Evolutionary conservation across 2,329 filamentous ascomycete genomes (phyloP).

Genomic region (Botrytis cinerea): DNA sequence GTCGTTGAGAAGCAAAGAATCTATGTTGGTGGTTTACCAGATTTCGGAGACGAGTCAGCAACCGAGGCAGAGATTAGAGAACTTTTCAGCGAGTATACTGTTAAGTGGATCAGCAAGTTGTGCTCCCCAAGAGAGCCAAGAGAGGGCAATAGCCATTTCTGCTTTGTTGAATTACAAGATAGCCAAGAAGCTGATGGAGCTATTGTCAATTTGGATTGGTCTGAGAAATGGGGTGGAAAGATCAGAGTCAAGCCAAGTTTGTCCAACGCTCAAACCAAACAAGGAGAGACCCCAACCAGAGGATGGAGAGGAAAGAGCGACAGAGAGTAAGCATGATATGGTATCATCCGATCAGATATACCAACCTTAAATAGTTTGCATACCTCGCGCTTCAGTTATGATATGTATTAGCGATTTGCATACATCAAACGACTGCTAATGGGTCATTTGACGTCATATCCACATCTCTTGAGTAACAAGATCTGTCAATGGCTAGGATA

Average conservation of each 20-base stretch:
- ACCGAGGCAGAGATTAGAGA: conserved; percentile 50
- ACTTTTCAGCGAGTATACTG: conserved; percentile 50
- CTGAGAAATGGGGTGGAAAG: conserved; percentile 32
- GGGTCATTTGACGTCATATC: conserved; percentile 9
- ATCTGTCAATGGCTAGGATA: conserved; percentile 1
- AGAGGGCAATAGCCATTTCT: conserved; percentile 60
- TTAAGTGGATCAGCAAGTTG: conserved; percentile 43
- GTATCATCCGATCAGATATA: not conserved
- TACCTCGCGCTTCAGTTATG: conserved; percentile 6
- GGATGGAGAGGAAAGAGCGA: conserved; percentile 23
- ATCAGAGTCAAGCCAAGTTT: conserved; percentile 33
- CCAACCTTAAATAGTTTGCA: not conserved
- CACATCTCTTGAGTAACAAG: conserved; percentile 12
- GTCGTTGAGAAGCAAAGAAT: conserved; percentile 46
- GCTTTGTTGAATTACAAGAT: conserved; percentile 63
- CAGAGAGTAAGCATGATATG: conserved; percentile 1
- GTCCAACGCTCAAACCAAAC: conserved; percentile 14
- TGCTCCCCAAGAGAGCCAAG: conserved; percentile 58
- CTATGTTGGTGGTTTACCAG: conserved; percentile 53
- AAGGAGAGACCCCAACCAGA: conserved; percentile 21
- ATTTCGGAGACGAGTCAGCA: conserved; percentile 51
- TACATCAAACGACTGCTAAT: conserved; percentile 8
- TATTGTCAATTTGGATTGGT: conserved; percentile 45
- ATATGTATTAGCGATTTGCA: conserved; percentile 13
- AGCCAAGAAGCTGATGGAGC: conserved; percentile 57